A percentile compares a stretch with the other conserved stretches of the same genome.
Evolutionary conservation across 306 rosid species (phyloP).

Genomic region (Betula pendula): DNA sequence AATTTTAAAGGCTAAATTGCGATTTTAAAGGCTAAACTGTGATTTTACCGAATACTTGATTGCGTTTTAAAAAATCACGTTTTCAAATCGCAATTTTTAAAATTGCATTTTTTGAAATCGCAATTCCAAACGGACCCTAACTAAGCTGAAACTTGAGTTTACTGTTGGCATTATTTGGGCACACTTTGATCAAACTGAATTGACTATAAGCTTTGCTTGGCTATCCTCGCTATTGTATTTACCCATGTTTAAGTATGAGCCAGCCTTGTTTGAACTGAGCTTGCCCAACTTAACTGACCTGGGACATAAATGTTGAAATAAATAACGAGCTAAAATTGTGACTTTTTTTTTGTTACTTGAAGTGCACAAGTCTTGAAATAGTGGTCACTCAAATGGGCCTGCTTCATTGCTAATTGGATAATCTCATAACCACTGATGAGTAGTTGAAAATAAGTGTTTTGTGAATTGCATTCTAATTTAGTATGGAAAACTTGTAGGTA

Average conservation of each 20-base stretch:
- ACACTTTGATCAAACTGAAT: neutral
- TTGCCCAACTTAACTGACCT: neutral
- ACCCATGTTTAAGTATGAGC: neutral
- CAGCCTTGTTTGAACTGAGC: neutral
- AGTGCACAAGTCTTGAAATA: neutral
- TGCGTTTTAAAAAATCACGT: too few species aligned
- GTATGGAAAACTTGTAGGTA: neutral
- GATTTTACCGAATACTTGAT: too few species aligned
- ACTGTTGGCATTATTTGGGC: neutral
- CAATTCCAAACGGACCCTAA: too few species aligned
- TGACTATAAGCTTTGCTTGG: neutral
- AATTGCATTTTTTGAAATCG: too few species aligned
- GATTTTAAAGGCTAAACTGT: too few species aligned
- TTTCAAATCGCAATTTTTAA: too few species aligned
- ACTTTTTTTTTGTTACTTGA: neutral
- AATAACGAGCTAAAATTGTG: too few species aligned
- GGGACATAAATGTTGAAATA: too few species aligned
- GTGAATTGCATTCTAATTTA: neutral
- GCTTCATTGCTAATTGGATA: neutral
- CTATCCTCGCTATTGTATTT: neutral
- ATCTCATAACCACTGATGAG: neutral
- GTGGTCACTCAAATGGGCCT: neutral
- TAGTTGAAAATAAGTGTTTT: neutral
- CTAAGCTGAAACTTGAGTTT: conserved; percentile 1
- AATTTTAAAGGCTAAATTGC: too few species aligned